A percentile compares a stretch with the other conserved stretches of the same genome.
These are phyloP conservation scores for Neofusicoccum parvum DNA, from an alignment of 2,329 filamentous ascomycete species.

Conservation along the genomic window DNA sequence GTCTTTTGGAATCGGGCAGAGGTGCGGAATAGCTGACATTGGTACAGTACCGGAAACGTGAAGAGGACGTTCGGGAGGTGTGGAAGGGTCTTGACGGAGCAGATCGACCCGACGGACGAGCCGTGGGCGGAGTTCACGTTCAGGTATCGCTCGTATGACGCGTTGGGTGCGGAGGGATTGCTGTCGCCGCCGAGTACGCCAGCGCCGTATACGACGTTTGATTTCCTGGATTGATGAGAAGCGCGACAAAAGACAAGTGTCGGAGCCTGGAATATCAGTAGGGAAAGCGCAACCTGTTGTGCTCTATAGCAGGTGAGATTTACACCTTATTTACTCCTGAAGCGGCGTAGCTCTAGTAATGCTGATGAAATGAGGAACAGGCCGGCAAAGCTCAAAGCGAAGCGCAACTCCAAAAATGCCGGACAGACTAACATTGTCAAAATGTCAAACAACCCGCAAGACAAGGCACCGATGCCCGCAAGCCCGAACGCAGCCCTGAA, in stretches of 20 bases:
- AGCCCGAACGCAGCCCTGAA: background rate
- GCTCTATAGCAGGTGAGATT: background rate
- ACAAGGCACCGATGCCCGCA: background rate
- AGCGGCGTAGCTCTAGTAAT: too few species aligned
- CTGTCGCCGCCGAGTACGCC: background rate
- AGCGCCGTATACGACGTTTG: conserved; percentile 1
- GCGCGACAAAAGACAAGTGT: background rate
- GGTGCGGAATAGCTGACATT: background rate
- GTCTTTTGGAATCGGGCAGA: too few species aligned
- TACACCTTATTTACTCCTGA: too few species aligned
- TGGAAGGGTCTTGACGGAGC: conserved; percentile 6
- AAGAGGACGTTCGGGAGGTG: conserved; percentile 12
- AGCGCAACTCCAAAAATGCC: background rate
- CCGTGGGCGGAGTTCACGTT: conserved; percentile 16
- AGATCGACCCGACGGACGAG: conserved; percentile 13
- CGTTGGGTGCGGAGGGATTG: background rate
- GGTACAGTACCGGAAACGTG: conserved; percentile 1
- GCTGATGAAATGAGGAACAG: too few species aligned
- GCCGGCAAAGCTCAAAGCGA: too few species aligned
- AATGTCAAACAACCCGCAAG: background rate
- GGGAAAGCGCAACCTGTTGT: background rate
- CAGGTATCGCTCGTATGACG: conserved; percentile 3
- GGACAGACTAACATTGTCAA: background rate
- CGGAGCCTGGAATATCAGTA: too few species aligned
- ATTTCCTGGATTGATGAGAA: conserved; percentile 5